Evolutionary conservation across 208 protist species (phyloP).

Genomic region (Balamuthia mandrillaris): DNA sequence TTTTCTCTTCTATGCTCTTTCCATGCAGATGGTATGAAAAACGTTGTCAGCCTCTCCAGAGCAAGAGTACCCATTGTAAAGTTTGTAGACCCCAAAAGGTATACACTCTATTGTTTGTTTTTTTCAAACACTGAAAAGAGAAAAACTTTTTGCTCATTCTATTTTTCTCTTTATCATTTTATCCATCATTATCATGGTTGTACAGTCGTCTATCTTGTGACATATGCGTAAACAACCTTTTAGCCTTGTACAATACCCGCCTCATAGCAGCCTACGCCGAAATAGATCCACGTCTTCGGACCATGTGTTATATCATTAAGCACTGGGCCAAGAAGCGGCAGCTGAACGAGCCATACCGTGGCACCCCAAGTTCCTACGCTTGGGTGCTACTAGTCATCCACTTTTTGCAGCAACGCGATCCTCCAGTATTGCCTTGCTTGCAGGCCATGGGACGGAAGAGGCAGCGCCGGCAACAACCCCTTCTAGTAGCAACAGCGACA

Average conservation of each 20-base stretch:
- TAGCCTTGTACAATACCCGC: slow-evolving; percentile 37
- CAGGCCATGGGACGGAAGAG: slow-evolving; percentile 48
- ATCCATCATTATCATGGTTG: neutral
- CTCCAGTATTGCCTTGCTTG: slow-evolving; percentile 57
- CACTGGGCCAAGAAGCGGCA: slow-evolving; percentile 60
- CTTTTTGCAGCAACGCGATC: slow-evolving; percentile 45
- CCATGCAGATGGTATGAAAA: slow-evolving; percentile 35
- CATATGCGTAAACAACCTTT: slow-evolving; percentile 65
- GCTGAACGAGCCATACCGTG: slow-evolving; percentile 59
- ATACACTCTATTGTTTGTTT: no score
- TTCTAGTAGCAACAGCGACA: no score
- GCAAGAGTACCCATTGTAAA: slow-evolving; percentile 63
- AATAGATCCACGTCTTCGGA: slow-evolving; percentile 35
- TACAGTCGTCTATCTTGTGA: slow-evolving; percentile 54
- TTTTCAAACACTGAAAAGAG: no score
- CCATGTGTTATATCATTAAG: slow-evolving; percentile 54
- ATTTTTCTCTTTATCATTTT: neutral
- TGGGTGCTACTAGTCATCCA: slow-evolving; percentile 60
- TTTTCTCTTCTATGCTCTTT: neutral
- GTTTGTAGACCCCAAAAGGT: slow-evolving; percentile 44
- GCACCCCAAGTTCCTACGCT: slow-evolving; percentile 60
- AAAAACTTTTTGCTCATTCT: neutral
- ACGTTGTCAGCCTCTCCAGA: slow-evolving; percentile 50
- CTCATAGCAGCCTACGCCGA: slow-evolving; percentile 10
- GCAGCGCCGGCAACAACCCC: no score